Conservation (phyloP, 2,329 filamentous ascomycete genomes). For the Fonsecaea pugnacius region DNA sequence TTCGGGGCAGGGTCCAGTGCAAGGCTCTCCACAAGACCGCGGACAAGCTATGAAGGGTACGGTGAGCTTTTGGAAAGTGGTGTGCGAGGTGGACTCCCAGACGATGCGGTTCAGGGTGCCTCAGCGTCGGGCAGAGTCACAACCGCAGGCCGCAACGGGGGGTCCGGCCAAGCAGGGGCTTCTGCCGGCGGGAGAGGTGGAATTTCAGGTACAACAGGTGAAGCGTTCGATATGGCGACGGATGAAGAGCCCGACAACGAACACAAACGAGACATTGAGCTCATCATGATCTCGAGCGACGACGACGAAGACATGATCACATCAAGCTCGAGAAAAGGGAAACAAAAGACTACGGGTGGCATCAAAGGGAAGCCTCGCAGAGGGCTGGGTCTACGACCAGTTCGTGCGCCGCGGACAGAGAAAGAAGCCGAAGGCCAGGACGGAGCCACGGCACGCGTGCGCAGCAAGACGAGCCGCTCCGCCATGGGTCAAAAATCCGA, state of each 20-base stretch:
- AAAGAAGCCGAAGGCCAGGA: slow-evolving; percentile 22
- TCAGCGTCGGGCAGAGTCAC: slow-evolving; percentile 40
- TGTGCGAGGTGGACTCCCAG: slow-evolving; percentile 14
- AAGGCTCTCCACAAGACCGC: slow-evolving; percentile 37
- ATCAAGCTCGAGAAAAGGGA: slow-evolving; percentile 48
- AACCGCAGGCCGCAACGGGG: slow-evolving; percentile 40
- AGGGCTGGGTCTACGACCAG: slow-evolving; percentile 39
- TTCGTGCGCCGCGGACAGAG: slow-evolving; percentile 25
- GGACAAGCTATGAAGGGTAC: slow-evolving; percentile 39
- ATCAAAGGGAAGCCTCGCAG: slow-evolving; percentile 45
- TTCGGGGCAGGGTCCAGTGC: slow-evolving; percentile 32
- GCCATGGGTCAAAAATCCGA: slow-evolving; percentile 15
- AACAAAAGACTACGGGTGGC: slow-evolving; percentile 48
- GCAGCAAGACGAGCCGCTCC: slow-evolving; percentile 8
- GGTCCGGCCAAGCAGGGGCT: slow-evolving; percentile 37
- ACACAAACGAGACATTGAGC: slow-evolving; percentile 56
- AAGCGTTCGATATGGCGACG: slow-evolving; percentile 51
- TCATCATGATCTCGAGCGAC: slow-evolving; percentile 61
- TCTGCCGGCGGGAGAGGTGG: slow-evolving; percentile 17
- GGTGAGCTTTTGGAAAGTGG: slow-evolving; percentile 36
- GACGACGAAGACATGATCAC: slow-evolving; percentile 49
- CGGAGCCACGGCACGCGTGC: neutral
- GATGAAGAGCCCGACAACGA: slow-evolving; percentile 56
- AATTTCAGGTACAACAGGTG: slow-evolving; percentile 37
- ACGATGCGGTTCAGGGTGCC: slow-evolving; percentile 36